A percentile compares a stretch with the other conserved stretches of the same genome.
Conservation (phyloP, 116 monocot species). For the Posidonia oceanica region DNA sequence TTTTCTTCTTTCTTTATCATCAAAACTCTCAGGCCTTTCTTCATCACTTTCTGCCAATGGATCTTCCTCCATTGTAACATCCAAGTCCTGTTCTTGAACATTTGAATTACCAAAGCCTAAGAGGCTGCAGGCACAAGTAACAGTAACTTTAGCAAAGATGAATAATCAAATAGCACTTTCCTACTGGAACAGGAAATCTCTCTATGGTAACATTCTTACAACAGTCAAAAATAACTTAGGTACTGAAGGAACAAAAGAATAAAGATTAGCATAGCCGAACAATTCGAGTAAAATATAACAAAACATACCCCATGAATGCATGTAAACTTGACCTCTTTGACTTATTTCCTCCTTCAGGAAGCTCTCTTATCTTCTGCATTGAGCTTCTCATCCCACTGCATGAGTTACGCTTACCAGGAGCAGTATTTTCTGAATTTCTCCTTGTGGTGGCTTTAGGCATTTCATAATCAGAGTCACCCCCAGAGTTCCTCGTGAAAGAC, state of each 20-base stretch:
- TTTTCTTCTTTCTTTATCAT: slow-evolving; percentile 67
- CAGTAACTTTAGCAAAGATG: neutral
- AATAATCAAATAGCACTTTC: too few relatives aligned
- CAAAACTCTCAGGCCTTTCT: slow-evolving; percentile 83
- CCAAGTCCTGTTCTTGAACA: slow-evolving; percentile 28
- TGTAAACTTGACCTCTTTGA: slow-evolving; percentile 52
- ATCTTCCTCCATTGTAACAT: slow-evolving; percentile 37
- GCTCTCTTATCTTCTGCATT: slow-evolving; percentile 73
- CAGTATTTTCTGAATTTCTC: slow-evolving; percentile 51
- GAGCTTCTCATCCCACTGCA: slow-evolving; percentile 45
- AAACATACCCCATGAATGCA: slow-evolving; percentile 77
- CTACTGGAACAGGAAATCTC: neutral
- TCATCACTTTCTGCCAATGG: slow-evolving; percentile 54
- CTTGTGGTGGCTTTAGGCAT: slow-evolving; percentile 18
- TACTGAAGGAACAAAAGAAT: too few relatives aligned
- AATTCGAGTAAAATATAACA: neutral
- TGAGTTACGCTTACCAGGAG: slow-evolving; percentile 45
- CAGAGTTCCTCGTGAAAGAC: slow-evolving; percentile 58
- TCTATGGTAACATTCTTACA: too few relatives aligned
- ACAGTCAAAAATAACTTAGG: too few relatives aligned
- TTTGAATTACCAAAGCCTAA: slow-evolving; percentile 48
- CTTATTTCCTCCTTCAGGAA: slow-evolving; percentile 53
- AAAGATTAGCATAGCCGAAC: too few relatives aligned
- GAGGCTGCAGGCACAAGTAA: slow-evolving; percentile 32
- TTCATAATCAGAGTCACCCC: slow-evolving; percentile 16